A percentile compares a stretch with the other conserved stretches of the same genome.
Conservation (phyloP, 768 basidiomycete species). For the Podaxis mareebaensis region DNA sequence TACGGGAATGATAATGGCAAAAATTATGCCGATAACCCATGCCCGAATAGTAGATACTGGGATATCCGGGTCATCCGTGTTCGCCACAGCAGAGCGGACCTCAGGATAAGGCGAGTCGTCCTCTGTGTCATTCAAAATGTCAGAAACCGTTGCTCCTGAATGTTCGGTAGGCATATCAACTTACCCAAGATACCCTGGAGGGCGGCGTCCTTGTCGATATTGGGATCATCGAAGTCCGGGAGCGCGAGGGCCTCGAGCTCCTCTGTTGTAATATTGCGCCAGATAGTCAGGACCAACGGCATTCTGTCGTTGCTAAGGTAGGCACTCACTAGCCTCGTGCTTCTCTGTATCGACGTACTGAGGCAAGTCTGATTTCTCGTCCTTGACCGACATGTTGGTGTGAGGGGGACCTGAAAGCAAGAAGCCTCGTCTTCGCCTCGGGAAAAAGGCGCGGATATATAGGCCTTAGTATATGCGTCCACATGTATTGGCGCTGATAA, state of each 20-base stretch:
- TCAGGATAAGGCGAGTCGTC: conserved; percentile 77
- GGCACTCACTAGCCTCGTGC: conserved; percentile 23
- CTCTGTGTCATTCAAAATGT: conserved; percentile 31
- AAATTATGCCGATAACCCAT: conserved; percentile 72
- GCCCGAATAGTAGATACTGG: conserved; percentile 64
- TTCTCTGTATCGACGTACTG: conserved; percentile 33
- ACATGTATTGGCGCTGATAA: not conserved
- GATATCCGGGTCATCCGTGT: conserved; percentile 68
- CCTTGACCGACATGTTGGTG: conserved; percentile 31
- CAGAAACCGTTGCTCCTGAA: conserved; percentile 15
- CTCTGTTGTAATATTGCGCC: conserved; percentile 17
- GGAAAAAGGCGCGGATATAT: not conserved
- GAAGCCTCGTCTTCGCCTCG: conserved; percentile 21
- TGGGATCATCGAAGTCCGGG: conserved; percentile 54
- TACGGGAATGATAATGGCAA: conserved; percentile 62
- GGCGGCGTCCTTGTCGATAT: conserved; percentile 49
- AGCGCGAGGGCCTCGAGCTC: conserved; percentile 29
- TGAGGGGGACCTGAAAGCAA: conserved; percentile 22
- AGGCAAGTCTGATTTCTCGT: conserved; percentile 29
- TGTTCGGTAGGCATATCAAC: conserved; percentile 32
- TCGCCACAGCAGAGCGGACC: conserved; percentile 68
- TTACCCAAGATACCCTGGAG: conserved; percentile 42
- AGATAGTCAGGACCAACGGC: not conserved
- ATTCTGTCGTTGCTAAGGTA: no score
- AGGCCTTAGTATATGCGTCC: not conserved